Evolutionary conservation across 257 asterid genomes (phyloP).

Genomic region (Scutellaria galericulata): DNA sequence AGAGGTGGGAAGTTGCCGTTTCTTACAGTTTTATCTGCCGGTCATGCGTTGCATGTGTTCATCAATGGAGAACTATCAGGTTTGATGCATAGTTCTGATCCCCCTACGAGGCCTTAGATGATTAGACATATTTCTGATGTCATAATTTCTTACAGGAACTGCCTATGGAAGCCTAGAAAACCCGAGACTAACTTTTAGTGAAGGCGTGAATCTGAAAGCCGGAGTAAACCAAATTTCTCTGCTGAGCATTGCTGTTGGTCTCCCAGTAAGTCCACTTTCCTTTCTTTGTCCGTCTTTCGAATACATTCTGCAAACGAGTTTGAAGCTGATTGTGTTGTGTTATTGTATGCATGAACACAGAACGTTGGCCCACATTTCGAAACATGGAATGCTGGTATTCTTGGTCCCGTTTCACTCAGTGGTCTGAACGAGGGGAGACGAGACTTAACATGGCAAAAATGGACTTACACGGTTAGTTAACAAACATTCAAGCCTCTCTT

Average conservation of each 20-base stretch:
- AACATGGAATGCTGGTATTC: conserved; percentile 98
- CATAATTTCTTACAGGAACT: conserved; percentile 67
- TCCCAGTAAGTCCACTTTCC: conserved; percentile 69
- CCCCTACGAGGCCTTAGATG: background rate
- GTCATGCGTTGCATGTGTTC: conserved; percentile 97
- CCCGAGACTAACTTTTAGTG: conserved; percentile 81
- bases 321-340: background rate
- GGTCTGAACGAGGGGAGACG: conserved; percentile 92
- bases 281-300: conserved; percentile 15
- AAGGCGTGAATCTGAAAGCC: conserved; percentile 74
- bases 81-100: conserved; percentile 29
- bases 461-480: conserved; percentile 83
- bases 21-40: conserved; percentile 89
- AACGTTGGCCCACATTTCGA: conserved; percentile 97
- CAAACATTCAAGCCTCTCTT: conserved; percentile 1
- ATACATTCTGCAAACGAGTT: background rate
- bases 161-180: conserved; percentile 86
- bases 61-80: conserved; percentile 89
- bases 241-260: conserved; percentile 97
- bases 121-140: background rate
- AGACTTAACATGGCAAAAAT: conserved; percentile 97
- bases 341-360: conserved; percentile 44
- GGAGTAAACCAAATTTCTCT: conserved; percentile 90
- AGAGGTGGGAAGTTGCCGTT: conserved; percentile 78
- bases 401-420: conserved; percentile 90